A percentile compares a stretch with the other conserved stretches of the same genome.
Conservation (phyloP, 2,329 filamentous ascomycete species). For the Fusarium sp. region DNA sequence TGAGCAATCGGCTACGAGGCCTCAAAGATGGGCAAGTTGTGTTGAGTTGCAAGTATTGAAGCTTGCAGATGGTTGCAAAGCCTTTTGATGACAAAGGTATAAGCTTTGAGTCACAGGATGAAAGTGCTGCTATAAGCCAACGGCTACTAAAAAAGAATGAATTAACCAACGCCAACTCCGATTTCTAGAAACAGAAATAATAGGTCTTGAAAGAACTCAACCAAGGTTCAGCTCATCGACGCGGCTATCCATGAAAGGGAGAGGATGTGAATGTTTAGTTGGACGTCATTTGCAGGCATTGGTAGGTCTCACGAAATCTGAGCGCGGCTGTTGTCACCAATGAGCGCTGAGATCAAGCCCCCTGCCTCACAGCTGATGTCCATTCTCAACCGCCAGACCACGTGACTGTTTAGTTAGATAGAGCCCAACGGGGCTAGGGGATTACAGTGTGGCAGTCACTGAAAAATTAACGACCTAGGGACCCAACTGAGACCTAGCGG, state of each 20-base stretch:
- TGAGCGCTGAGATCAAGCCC: slow-evolving; percentile 10
- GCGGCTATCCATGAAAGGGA: slow-evolving; percentile 10
- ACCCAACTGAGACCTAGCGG: neutral
- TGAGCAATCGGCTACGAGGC: slow-evolving; percentile 52
- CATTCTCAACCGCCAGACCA: slow-evolving; percentile 45
- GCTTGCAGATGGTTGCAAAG: neutral
- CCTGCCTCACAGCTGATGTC: slow-evolving; percentile 3
- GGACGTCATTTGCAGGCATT: slow-evolving; percentile 38
- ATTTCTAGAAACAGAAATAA: neutral
- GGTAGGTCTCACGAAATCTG: slow-evolving; percentile 9
- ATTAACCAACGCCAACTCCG: slow-evolving; percentile 11
- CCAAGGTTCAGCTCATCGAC: slow-evolving; percentile 8
- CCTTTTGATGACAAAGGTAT: slow-evolving; percentile 19
- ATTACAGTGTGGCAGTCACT: slow-evolving; percentile 8
- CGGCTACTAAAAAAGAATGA: neutral
- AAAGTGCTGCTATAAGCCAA: slow-evolving; percentile 1
- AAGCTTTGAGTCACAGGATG: slow-evolving; percentile 21
- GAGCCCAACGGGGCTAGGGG: slow-evolving; percentile 3
- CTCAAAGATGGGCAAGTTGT: slow-evolving; percentile 13
- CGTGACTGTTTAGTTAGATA: slow-evolving; percentile 31
- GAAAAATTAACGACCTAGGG: slow-evolving; percentile 20
- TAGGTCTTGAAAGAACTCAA: neutral
- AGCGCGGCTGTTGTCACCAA: slow-evolving; percentile 39
- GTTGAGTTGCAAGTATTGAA: neutral
- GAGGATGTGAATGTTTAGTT: slow-evolving; percentile 12